Evolutionary conservation across 2,329 filamentous ascomycete species (phyloP).

Genomic region (Alternaria incomplexa): DNA sequence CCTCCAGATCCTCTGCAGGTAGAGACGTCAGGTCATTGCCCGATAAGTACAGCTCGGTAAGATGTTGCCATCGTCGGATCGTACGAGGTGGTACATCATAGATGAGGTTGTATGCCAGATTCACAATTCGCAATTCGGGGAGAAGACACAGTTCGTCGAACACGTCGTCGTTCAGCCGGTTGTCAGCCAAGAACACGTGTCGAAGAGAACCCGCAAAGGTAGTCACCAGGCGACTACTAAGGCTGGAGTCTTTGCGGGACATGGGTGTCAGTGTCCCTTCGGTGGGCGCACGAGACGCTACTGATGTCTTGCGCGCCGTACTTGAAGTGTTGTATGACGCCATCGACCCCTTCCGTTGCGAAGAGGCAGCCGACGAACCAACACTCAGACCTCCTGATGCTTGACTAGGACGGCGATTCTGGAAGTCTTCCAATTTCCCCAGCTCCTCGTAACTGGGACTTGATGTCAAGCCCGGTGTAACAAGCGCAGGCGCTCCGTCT

Average conservation of each 20-base stretch:
- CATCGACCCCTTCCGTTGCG: slow-evolving; percentile 78
- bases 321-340: slow-evolving; percentile 71
- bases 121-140: slow-evolving; percentile 83
- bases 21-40: slow-evolving; percentile 92
- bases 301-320: slow-evolving; percentile 74
- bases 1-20: slow-evolving; percentile 91
- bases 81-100: slow-evolving; percentile 90
- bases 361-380: slow-evolving; percentile 71
- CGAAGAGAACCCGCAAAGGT: slow-evolving; percentile 89
- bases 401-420: slow-evolving; percentile 79
- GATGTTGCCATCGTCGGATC: slow-evolving; percentile 85
- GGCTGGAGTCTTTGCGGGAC: slow-evolving; percentile 83
- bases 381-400: slow-evolving; percentile 75
- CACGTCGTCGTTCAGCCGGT: slow-evolving; percentile 90
- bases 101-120: slow-evolving; percentile 92
- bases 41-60: slow-evolving; percentile 91
- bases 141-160: slow-evolving; percentile 89
- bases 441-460: slow-evolving; percentile 82
- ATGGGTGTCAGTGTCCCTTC: slow-evolving; percentile 65
- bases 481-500: slow-evolving; percentile 54
- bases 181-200: slow-evolving; percentile 89
- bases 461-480: slow-evolving; percentile 50
- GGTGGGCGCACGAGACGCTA: slow-evolving; percentile 71
- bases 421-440: slow-evolving; percentile 67
- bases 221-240: slow-evolving; percentile 77